Evolutionary conservation across 1,284 basidiomycete species (phyloP).

Genomic region (Cryptococcus sp.): DNA sequence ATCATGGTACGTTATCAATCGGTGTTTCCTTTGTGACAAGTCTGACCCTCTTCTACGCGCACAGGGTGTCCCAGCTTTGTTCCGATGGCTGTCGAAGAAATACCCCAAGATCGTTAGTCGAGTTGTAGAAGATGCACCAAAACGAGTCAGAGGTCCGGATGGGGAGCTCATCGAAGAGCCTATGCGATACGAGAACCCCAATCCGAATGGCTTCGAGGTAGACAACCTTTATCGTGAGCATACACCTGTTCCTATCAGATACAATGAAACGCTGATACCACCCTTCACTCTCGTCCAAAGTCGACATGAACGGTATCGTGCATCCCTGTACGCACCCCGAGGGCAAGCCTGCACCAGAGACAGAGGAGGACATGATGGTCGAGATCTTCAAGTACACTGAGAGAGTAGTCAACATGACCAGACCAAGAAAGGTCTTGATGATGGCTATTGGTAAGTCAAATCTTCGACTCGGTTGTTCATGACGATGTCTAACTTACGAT

Average conservation of each 20-base stretch:
- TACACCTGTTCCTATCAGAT: conserved; percentile 29
- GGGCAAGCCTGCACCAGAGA: conserved; percentile 90
- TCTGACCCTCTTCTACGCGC: background rate
- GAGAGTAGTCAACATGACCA: conserved; percentile 93
- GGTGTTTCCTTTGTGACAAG: too few species aligned
- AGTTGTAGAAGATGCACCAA: conserved; percentile 80
- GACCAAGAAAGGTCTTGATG: conserved; percentile 91
- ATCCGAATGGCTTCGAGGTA: conserved; percentile 96
- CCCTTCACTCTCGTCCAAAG: conserved; percentile 16
- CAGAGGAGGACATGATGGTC: conserved; percentile 99
- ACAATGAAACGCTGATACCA: background rate
- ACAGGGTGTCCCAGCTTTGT: conserved; percentile 87
- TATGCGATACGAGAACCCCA: conserved; percentile 76
- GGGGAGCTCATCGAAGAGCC: conserved; percentile 74
- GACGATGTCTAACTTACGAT: background rate
- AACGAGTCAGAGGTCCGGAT: conserved; percentile 60
- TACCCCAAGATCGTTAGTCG: conserved; percentile 89
- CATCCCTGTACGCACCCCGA: conserved; percentile 99
- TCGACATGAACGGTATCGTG: conserved; percentile 64
- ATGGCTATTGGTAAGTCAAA: conserved; percentile 85
- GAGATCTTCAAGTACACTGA: conserved; percentile 98
- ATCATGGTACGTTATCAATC: too few species aligned
- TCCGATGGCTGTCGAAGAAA: conserved; percentile 93
- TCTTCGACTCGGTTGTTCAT: background rate
- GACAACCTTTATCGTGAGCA: conserved; percentile 89